Base-by-base conservation (phyloP, 345 rosid species). In the Linum lewisii region DNA sequence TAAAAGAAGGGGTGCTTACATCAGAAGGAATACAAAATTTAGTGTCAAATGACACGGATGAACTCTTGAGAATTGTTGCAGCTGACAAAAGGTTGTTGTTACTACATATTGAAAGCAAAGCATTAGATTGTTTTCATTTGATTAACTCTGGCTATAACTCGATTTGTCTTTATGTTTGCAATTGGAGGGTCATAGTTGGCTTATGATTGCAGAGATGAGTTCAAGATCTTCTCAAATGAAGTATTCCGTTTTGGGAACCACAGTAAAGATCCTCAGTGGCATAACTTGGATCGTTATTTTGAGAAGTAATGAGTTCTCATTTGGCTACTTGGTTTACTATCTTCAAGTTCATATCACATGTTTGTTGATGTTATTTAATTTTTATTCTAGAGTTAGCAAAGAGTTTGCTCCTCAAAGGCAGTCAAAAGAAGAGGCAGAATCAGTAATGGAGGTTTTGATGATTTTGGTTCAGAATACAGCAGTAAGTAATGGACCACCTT, bases 241-340 rank as follows among this genome's bases (percentile, higher is more conserved):
- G 56, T 52, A 21, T 20, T 52, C 24, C 56, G 56, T 52, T 52
- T 52, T 21, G 56, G 56, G 25, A 52, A 52, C 9, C 23, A 10
- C 2, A 20, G 24, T 52, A 52, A 52, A 52, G 56, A 52, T 52
- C 56, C 56, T 20, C 56, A 52, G 24, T 52, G 56, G 56, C 56
- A 52, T 8, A 52, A 52, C 56, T 52, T 52, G 56, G 56, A 52
- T 24, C 56, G 56, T n/a, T 52, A 52, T 21, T 52, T 52, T 52
- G 56, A 52, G 24, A 52, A 52, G 56, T 52, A 21, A 52, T 21
- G 20, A 13, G 4, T 10, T 24, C 24, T 52, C 8, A 13, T 24
- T 21, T 52, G 56, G 24, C 56, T 20, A 52, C 6, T 19, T 3
- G 56, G 20, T 52, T 52, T 24, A 20, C 25, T 10, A 5, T 19